These are phyloP conservation scores for Trichophyton mentagrophytes DNA, from an alignment of 2,329 filamentous ascomycete genomes.

Conservation along the genomic window DNA sequence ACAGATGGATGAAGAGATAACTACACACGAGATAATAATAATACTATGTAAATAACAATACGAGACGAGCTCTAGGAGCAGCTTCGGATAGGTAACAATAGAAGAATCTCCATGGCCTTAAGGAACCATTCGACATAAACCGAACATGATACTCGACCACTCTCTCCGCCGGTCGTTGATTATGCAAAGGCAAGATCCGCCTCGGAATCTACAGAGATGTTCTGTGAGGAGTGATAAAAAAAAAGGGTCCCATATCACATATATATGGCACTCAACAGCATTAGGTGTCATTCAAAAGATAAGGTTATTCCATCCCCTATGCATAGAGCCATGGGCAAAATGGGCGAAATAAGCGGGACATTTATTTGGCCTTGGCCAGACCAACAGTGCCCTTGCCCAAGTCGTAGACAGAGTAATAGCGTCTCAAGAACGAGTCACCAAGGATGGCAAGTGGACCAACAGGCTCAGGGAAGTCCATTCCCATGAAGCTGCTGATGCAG, in stretches of 20 bases:
- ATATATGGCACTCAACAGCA: background rate
- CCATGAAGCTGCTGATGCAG: conserved; percentile 96
- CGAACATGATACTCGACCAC: background rate
- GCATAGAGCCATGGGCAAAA: background rate
- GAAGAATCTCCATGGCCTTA: background rate
- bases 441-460: conserved; percentile 88
- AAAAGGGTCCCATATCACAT: background rate
- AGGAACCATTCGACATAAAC: background rate
- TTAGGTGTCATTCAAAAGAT: background rate
- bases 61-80: background rate
- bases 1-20: background rate
- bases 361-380: conserved; percentile 52
- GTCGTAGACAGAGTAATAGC: conserved; percentile 83
- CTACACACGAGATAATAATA: background rate
- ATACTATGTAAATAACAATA: background rate
- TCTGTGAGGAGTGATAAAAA: background rate
- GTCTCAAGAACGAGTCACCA: conserved; percentile 50
- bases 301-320: background rate
- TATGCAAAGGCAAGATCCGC: background rate
- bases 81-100: background rate
- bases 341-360: background rate
- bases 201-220: background rate
- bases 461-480: conserved; percentile 79
- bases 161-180: background rate
- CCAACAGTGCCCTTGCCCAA: conserved; percentile 79